Evolutionary conservation across 768 basidiomycete genomes (phyloP).

Genomic region (Ramaria sp.): DNA sequence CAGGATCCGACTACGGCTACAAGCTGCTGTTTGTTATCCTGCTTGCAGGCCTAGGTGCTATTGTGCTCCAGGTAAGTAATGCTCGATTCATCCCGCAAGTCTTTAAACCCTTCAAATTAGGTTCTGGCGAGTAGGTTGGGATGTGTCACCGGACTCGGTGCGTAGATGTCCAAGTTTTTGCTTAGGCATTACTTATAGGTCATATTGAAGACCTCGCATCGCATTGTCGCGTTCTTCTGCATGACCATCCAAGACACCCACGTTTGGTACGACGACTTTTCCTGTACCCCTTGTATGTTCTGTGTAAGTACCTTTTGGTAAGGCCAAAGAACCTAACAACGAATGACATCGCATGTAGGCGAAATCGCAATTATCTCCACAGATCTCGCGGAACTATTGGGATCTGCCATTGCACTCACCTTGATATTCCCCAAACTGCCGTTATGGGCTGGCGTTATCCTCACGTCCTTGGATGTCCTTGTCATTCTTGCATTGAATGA

Average conservation of each 20-base stretch:
- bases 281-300: constrained; percentile 53
- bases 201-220: constrained; percentile 40
- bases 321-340: constrained; percentile 5
- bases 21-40: constrained; percentile 78
- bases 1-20: constrained; percentile 80
- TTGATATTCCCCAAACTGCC: constrained; percentile 62
- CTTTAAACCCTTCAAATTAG: constrained; percentile 23
- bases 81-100: neutral
- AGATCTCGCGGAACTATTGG: constrained; percentile 72
- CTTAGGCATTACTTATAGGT: constrained; percentile 11
- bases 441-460: constrained; percentile 59
- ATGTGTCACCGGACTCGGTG: constrained; percentile 71
- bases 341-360: constrained; percentile 22
- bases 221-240: constrained; percentile 53
- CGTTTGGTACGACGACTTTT: constrained; percentile 45
- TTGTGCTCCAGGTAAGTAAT: constrained; percentile 60
- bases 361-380: constrained; percentile 71
- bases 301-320: constrained; percentile 15
- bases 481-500: constrained; percentile 63
- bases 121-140: constrained; percentile 74
- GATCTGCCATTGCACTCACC: constrained; percentile 72
- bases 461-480: constrained; percentile 61
- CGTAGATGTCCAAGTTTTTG: constrained; percentile 33
- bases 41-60: constrained; percentile 71
- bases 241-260: constrained; percentile 52